A percentile compares a stretch with the other conserved stretches of the same genome.
Evolutionary conservation across 352 stramenopile genomes (phyloP).

Genomic region (Porosira glacialis): DNA sequence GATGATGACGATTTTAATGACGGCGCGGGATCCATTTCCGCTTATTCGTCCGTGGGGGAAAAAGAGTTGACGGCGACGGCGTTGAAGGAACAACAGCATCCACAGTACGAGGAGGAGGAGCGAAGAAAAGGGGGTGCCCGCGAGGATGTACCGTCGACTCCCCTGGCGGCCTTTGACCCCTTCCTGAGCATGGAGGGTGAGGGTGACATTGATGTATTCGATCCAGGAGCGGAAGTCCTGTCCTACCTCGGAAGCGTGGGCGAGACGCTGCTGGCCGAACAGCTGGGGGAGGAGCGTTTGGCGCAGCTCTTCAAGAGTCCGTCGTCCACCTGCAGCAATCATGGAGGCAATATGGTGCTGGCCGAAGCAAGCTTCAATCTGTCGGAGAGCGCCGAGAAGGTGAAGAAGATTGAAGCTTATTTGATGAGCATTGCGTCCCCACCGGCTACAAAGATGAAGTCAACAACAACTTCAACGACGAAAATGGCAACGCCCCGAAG

Average conservation of each 20-base stretch:
- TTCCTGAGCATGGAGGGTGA: no score
- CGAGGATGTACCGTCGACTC: not conserved
- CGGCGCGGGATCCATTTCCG: constrained; percentile 6
- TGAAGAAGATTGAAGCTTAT: constrained; percentile 23
- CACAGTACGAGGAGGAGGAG: not conserved
- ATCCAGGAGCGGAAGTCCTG: constrained; percentile 14
- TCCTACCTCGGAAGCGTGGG: constrained; percentile 34
- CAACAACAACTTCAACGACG: no score
- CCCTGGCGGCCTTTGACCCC: not conserved
- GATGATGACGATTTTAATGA: no score
- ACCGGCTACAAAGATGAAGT: no score
- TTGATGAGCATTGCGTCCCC: no score
- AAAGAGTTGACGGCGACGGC: constrained; percentile 18
- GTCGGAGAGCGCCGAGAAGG: constrained; percentile 26
- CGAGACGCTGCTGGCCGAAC: constrained; percentile 31
- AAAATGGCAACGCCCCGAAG: no score
- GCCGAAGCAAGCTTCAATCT: constrained; percentile 24
- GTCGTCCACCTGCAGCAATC: not conserved
- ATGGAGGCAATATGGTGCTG: not conserved
- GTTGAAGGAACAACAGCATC: constrained; percentile 3
- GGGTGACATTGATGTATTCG: not conserved
- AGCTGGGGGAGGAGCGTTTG: no score
- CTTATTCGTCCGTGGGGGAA: not conserved
- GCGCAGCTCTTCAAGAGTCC: no score
- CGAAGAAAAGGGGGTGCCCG: not conserved